Base-by-base conservation (phyloP, 2,329 filamentous ascomycete species). In the Graphilbum fragrans region DNA sequence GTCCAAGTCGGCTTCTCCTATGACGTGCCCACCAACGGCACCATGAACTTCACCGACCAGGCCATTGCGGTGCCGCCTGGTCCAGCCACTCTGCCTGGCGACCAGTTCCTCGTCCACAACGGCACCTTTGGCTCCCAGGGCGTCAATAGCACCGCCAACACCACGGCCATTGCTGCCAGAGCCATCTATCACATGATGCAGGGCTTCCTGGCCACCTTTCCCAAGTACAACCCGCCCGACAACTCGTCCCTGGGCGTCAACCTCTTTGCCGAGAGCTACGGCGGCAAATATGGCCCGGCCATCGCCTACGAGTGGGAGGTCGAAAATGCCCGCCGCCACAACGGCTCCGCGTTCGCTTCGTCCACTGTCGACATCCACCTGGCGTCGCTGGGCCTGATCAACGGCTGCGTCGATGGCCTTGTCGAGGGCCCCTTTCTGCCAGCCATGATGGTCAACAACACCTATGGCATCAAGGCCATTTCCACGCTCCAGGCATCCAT, bases 1-100 rank as follows among this genome's bases (percentile, higher is more conserved):
- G 78, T 79, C 46, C 78, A 85, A 58, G 74, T 85, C 38, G 74
- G 76, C 21, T 78, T 82, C 49, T 82, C 78, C 2, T 78, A 74
- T 53, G 83, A 86, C 52, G 67, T 66, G 21, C 62, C 69, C 8
- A 74, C 70, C 9, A 79, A 85, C 50, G 70, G 72, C 16, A 78
- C 77, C 7, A 53, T 77, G 19, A 59, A 74, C 45, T 57, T 75
- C 32, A 47, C 66, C 27, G 61, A 59, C 3, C 58, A 56, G 31
- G 54, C 58, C 12, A 53, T 66, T 27, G 61, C 59, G 36, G 56
- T 63, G 14, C 60, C 43, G 9, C 54, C 52, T 18, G 55, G 53
- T 3, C 47, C 54, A 1, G 37, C 50, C 7, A 11, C 16, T 11
- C n/a, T 14, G 17, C 44, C 49, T 29, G 45, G 46, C 23, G 44